phyloP scores from a whole-genome alignment of 2,329 filamentous ascomycete species.

The Hymenoscyphus fructigenus region DNA sequence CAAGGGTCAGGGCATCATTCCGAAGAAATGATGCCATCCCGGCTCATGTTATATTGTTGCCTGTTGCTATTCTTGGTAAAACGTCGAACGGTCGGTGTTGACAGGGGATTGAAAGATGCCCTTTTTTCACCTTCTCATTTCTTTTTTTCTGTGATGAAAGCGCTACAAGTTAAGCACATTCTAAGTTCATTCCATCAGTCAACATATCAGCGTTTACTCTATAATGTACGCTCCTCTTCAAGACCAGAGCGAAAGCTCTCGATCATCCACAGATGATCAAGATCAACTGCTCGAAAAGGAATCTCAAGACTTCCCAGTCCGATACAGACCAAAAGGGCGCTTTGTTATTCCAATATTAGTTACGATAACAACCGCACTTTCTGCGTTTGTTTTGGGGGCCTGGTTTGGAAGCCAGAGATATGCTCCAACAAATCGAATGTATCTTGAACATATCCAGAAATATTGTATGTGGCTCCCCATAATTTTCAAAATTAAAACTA shows the following conservation, averaged over 20 bases:
- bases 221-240: conserved; percentile 22
- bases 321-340: conserved; percentile 12
- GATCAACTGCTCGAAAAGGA: conserved; percentile 22
- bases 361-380: conserved; percentile 16
- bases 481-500: conserved; percentile 5
- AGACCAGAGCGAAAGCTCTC: conserved; percentile 23
- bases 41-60: background rate
- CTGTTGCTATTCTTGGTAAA: background rate
- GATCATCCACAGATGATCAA: conserved; percentile 18
- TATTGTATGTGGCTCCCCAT: conserved; percentile 24
- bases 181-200: background rate
- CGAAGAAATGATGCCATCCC: background rate
- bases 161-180: background rate
- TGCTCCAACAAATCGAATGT: conserved; percentile 17
- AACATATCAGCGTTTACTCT: background rate
- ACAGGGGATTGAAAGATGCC: background rate
- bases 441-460: conserved; percentile 26
- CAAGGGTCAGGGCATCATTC: background rate
- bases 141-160: background rate
- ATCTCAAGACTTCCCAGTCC: conserved; percentile 9
- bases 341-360: conserved; percentile 15
- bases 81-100: background rate
- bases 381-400: conserved; percentile 21
- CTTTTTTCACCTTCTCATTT: background rate
- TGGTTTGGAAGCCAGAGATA: conserved; percentile 25